Evolutionary conservation across 116 monocot species (phyloP).

Genomic region (Trichopus zeylanicus): DNA sequence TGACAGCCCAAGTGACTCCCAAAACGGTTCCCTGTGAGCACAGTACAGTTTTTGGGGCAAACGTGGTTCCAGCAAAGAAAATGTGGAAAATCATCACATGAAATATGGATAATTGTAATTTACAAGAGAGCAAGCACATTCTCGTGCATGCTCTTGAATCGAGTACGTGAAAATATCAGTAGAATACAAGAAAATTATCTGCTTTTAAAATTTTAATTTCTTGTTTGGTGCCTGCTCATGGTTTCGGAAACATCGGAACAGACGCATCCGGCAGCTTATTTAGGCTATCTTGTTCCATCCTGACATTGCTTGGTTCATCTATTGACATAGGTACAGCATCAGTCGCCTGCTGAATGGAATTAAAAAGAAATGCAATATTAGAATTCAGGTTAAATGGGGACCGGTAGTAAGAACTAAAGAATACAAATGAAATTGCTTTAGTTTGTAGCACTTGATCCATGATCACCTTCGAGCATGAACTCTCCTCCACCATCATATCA

Average conservation of each 20-base stretch:
- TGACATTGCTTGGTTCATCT: constrained; percentile 7
- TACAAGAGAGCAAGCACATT: background rate
- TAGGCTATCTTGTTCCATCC: constrained; percentile 2
- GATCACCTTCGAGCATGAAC: constrained; percentile 1
- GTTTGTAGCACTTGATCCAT: background rate
- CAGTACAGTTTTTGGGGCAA: too few relatives aligned
- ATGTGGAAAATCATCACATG: too few relatives aligned
- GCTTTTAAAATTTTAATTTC: background rate
- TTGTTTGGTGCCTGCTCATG: background rate
- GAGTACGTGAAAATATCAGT: too few relatives aligned
- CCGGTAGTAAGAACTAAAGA: too few relatives aligned
- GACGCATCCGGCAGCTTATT: background rate
- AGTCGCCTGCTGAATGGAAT: constrained; percentile 1
- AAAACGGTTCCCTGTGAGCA: too few relatives aligned
- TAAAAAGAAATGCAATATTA: background rate
- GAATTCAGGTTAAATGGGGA: background rate
- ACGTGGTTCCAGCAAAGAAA: too few relatives aligned
- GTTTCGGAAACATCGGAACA: background rate
- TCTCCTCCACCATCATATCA: constrained; percentile 2
- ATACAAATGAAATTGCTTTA: too few relatives aligned
- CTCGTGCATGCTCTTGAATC: too few relatives aligned
- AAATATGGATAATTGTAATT: background rate
- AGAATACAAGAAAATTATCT: too few relatives aligned
- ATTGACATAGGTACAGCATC: constrained; percentile 1
- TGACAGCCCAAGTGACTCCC: too few relatives aligned